Conservation (phyloP, 2,329 filamentous ascomycete species). For the Cladosporium austrohemisphaericum region DNA sequence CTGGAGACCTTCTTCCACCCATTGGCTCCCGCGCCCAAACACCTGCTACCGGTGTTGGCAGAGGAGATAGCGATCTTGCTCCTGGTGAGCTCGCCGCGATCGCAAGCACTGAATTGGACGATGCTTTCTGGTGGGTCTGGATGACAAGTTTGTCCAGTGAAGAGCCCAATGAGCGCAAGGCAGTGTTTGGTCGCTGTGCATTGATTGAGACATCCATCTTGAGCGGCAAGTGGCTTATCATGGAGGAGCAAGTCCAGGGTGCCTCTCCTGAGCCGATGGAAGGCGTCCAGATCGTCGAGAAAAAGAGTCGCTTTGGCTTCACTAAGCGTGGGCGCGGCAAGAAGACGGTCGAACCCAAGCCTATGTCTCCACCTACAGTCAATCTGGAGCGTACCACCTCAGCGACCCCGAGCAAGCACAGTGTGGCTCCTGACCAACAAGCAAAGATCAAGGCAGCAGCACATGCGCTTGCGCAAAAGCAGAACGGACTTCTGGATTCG, state of each 20-base stretch:
- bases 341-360: conserved; percentile 64
- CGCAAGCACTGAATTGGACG: conserved; percentile 77
- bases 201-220: conserved; percentile 83
- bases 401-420: conserved; percentile 67
- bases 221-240: conserved; percentile 81
- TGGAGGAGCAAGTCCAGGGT: conserved; percentile 95
- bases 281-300: conserved; percentile 88
- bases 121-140: conserved; percentile 99
- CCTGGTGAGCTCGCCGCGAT: conserved; percentile 95
- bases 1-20: conserved; percentile 85
- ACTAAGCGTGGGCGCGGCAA: conserved; percentile 68
- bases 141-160: conserved; percentile 93
- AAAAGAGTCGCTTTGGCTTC: conserved; percentile 79
- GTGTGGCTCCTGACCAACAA: conserved; percentile 85
- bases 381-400: conserved; percentile 42
- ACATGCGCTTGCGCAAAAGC: conserved; percentile 68
- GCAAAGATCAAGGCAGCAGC: conserved; percentile 90
- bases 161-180: conserved; percentile 79
- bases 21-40: conserved; percentile 76
- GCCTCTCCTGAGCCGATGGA: conserved; percentile 79
- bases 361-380: conserved; percentile 43
- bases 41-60: conserved; percentile 41
- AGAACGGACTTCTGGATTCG: conserved; percentile 39
- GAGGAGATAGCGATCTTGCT: conserved; percentile 65
- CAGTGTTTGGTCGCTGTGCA: conserved; percentile 89